These are phyloP conservation scores for Fusarium proliferatum DNA, from an alignment of 2,329 filamentous ascomycete species.

Conservation along the genomic window DNA sequence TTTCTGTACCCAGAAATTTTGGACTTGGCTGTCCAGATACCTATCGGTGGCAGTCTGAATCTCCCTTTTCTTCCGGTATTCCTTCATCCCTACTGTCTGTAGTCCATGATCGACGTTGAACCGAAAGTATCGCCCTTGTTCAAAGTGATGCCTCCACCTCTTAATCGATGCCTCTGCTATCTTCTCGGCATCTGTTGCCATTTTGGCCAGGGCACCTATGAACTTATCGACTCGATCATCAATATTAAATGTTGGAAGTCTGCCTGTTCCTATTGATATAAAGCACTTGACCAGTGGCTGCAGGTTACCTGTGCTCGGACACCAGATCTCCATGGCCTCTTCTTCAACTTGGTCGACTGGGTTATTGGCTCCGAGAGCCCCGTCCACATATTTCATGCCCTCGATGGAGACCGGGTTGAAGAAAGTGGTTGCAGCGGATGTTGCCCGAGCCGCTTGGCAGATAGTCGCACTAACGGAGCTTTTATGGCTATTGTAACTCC, in stretches of 20 bases:
- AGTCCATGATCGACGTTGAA: background rate
- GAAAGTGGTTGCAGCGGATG: background rate
- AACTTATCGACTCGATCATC: background rate
- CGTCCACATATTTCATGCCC: background rate
- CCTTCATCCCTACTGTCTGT: background rate
- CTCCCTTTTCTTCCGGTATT: background rate
- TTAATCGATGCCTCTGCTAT: background rate
- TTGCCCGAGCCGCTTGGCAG: background rate
- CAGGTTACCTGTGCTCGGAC: background rate
- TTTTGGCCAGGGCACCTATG: background rate
- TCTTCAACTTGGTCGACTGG: background rate
- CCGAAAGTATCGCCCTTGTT: background rate
- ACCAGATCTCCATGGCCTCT: background rate
- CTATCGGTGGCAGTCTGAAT: background rate
- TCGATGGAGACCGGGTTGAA: background rate
- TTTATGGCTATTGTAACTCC: background rate
- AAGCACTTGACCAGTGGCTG: background rate
- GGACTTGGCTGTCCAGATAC: background rate
- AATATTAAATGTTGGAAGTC: background rate
- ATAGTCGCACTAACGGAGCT: accelerated
- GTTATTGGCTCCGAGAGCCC: background rate
- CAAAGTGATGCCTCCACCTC: background rate
- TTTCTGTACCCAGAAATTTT: background rate
- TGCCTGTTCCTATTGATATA: background rate
- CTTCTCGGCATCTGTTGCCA: background rate